Evolutionary conservation across 148 eudicot genomes (phyloP).

Genomic region (Agrostemma githago): DNA sequence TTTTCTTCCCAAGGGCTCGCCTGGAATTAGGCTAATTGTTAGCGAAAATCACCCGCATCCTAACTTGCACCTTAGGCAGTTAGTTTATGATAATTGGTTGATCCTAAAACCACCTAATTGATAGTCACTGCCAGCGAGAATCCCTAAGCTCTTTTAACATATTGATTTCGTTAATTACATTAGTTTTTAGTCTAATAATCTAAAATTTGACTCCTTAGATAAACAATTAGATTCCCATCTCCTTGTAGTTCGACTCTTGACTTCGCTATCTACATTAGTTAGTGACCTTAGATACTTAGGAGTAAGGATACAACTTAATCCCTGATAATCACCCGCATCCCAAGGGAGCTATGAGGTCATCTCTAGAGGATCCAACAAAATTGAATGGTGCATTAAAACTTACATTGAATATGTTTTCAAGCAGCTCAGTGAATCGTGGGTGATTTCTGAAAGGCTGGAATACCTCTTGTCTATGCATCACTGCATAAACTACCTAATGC

Average conservation of each 20-base stretch:
- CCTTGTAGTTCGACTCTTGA: no score
- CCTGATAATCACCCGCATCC: not conserved
- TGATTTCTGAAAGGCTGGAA: constrained; percentile 86
- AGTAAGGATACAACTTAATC: no score
- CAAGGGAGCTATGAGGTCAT: not conserved
- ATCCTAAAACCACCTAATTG: not conserved
- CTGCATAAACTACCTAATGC: constrained; percentile 80
- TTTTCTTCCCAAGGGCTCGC: not conserved
- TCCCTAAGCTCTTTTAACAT: not conserved
- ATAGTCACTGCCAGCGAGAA: not conserved
- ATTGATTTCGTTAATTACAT: not conserved
- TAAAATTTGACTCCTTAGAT: no score
- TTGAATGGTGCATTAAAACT: constrained; percentile 21
- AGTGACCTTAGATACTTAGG: no score
- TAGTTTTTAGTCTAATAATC: no score
- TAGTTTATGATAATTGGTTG: not conserved
- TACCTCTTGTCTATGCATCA: constrained; percentile 94
- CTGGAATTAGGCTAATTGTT: not conserved
- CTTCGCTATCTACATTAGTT: no score
- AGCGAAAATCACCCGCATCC: not conserved
- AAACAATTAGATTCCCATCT: no score
- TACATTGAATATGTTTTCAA: constrained; percentile 90
- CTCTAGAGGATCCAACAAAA: not conserved
- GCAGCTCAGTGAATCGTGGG: constrained; percentile 82
- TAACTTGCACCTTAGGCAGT: not conserved